Evolutionary conservation across 1,284 basidiomycete species (phyloP), one percentile per base, ranked within the genome.

Genomic region (Austroboletus rostrupii): DNA sequence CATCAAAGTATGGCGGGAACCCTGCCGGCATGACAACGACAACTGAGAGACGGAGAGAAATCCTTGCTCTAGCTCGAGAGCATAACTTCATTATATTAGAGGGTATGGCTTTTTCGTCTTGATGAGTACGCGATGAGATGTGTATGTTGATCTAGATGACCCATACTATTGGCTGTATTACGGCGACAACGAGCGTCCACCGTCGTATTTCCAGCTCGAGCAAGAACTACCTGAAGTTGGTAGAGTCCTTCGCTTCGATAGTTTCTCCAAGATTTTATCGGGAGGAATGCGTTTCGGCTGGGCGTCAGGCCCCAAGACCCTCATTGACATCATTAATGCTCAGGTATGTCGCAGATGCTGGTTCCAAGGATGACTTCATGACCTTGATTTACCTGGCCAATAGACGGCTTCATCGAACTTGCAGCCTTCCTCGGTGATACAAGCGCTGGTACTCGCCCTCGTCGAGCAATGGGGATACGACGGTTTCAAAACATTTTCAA

Each of bases 201-300:
- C 85, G 3, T 87, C 83, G 1, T 93, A 92, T 69, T 89, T 92
- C 67, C 72, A 79, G 49, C 75, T 92, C 43, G 90, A 94, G 61
- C 72, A 58, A 3, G 72, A 78, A 45, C 68, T 76, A 53, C 68
- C 71, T 13, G 73, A 78, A 54, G 78, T 79, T 21, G 90, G 90
- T 2, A 78, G 84, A 19, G 87, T 92, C 5, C 55, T 92, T 43
- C 79, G 90, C 44, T 90, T 93, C 63, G 91, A 93, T 65, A 87
- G 84, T 63, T 77, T 96, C 56, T 90, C 85, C 50, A 97, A 97
- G 73, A 77, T 93, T 29, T 72, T 94, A 23, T 88, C 87, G 19
- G 85, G 84, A 14, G 90, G 88, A 50, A 78, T 87, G 56, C 78
- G 84, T 40, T 77, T 92, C 55, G 92, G 91, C 8, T 94, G 87